Base-by-base conservation (phyloP, 2,329 filamentous ascomycete genomes). In the Davidsoniella australis region DNA sequence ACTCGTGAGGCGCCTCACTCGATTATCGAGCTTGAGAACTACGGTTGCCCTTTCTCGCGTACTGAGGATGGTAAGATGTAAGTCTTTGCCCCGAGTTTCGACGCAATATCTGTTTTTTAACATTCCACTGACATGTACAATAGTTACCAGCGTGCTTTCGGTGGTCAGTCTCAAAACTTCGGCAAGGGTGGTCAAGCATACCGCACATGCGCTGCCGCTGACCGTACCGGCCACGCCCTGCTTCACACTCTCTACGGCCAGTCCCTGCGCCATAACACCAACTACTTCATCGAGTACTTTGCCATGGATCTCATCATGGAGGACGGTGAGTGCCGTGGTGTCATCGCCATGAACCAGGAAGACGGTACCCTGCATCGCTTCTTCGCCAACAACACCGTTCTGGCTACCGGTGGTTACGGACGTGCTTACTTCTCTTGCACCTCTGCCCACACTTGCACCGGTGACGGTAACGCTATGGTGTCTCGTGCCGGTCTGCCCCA, bases 261-360 rank as follows among this genome's bases (percentile, higher is more conserved):
- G 72, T 95, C 88, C 48, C 78, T 96, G 54, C 76, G 85, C 63
- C 87, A 96, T 76, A 94, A 95, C 75, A 95, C 89, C 63, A 95
- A 95, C 74, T 98, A 95, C 76, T 96, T 98, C 70, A 95, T 98
- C 66, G 91, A 96, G 69, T 96, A 88, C 75, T 98, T 96, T 66
- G 91, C 88, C 59, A 76, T 94, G 57, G 91, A 96, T 64, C 71
- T 96, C 67, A 83, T 98, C 61, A 96, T 96, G 91, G 83, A 95
- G 70, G 85, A 93, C 60, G 89, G 89, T 54, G 84, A 89, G 67
- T 96, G 89, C 74, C 88, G 88, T 58, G 91, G 91, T 77, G 85
- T 96, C 57, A 75, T 96, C 57, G 89, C 89, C 53, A 95, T 95
- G 71, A 96, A 95, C 76, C 88, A 95, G 70, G 89, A 98, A 70